Base-by-base conservation (phyloP, 2,329 filamentous ascomycete species). In the Emmonsiellopsis sp. region DNA sequence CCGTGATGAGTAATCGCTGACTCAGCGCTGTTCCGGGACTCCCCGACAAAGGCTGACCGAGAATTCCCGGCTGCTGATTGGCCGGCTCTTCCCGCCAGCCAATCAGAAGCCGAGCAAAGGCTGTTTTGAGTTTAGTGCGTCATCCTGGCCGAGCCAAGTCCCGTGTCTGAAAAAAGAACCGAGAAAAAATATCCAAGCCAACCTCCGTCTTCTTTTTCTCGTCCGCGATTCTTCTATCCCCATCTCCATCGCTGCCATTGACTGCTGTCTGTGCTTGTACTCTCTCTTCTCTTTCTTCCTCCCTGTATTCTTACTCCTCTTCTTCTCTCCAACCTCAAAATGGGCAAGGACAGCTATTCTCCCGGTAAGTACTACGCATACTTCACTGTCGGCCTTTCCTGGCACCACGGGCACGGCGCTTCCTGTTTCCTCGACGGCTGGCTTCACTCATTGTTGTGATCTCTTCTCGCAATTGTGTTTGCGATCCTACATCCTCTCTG, bases 301-400 rank as follows among this genome's bases (percentile, higher is more conserved):
- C 60, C 55, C 56, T 59, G 59, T 63, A 57, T 65, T 65, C 64
- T 57, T 66, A 65, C 62, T 67, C 55, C 53, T 58, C 59, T 56
- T 50, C 56, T 54, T 56, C 59, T 53, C 37, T 42, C 16, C 54
- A 61, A 53, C 51, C 59, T 64, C 65, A 69, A 61, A 67, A 68
- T 70, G 67, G 65, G 59, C 67, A 76, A 71, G 67, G 76, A 76
- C 69, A 63, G 61, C 67, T 72, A 69, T 66, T 65, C 68, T 65
- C 65, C 70, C 57, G 75, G 75, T 77, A 74, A 62, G 75, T 70
- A 55, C 10, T 49, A 13, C n/a, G 32, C 30, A 15, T 34, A 34
- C 35, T 5, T 9, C 38, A 11, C 13, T 20, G 32, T 32, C 20
- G 45, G 54, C 34, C 26, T 31, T 40, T 26, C 53, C 42, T 46